Evolutionary conservation across 495 filamentous ascomycete species (phyloP), one percentile per base, ranked within the genome.

Genomic region (Xylaria venustula): DNA sequence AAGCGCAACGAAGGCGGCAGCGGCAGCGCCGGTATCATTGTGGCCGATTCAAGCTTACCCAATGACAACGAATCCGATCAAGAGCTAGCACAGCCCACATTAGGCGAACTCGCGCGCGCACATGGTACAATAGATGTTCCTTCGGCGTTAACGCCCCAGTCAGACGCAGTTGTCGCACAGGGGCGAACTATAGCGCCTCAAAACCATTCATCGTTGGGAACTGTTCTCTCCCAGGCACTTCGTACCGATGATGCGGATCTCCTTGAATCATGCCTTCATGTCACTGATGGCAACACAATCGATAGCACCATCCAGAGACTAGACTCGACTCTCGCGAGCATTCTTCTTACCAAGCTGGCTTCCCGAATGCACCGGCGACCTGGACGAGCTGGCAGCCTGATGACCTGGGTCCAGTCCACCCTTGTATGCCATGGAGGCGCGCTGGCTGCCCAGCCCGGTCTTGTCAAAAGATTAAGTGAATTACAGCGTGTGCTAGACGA

Each of bases 321-420:
- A 36, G 91, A 92, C 64, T 95, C 94, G 11, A 81, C 86, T 1
- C 85, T 96, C 37, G 93, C 92, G 6, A 84, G 86, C 14, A 83
- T 74, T 12, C 81, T 98, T 25, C 83, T 98, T 48, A 85, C 89
- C 68, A 90, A 88, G 66, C 83, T 98, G 32, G 90, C 94, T 12
- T 89, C 95, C 67, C 86, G 92, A 63, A 85, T 98, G 71, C 88
- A 96, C 66, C 84, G 89, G 61, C 84, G 90, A 20, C 94, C 94
- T 5, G 94, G 93, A 23, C 85, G 94, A 53, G 92, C 94, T 15
- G 91, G 91, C 28, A 89, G 85, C 63, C 84, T 98, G n/a, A 93
- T 97, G 79, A 84, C 89, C 15, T 98, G 94, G 94, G 88, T 97
- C 45, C 91, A 97, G 74, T 96, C 92, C 91, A 93, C 90, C 1